Conservation (phyloP, 2,329 filamentous ascomycete genomes). For the Emericellopsis atlantica region DNA sequence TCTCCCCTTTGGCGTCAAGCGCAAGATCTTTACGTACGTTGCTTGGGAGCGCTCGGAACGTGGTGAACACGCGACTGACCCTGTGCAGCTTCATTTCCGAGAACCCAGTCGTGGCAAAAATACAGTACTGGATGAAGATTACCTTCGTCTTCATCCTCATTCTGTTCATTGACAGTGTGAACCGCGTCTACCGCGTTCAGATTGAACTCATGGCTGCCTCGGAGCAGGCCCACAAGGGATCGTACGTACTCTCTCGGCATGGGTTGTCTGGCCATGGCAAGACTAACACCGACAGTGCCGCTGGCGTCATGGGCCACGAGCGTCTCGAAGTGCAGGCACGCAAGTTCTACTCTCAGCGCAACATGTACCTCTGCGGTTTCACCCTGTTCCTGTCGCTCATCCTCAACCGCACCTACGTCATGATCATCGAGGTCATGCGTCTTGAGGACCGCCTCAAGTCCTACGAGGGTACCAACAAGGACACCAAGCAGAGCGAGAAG, state of each 20-base stretch:
- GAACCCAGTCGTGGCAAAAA: conserved; percentile 69
- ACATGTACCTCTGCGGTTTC: conserved; percentile 99
- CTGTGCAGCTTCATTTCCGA: conserved; percentile 75
- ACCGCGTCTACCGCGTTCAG: conserved; percentile 92
- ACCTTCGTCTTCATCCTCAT: conserved; percentile 99
- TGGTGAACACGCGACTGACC: neutral
- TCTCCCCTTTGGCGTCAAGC: conserved; percentile 74
- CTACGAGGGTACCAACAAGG: conserved; percentile 48
- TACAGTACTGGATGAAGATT: conserved; percentile 98
- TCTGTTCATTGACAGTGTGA: conserved; percentile 92
- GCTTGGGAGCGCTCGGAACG: neutral
- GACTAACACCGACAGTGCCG: conserved; percentile 12
- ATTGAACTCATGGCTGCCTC: conserved; percentile 66
- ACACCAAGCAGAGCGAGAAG: conserved; percentile 57
- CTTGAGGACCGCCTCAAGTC: conserved; percentile 86
- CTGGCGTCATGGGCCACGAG: conserved; percentile 75
- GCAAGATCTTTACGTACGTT: conserved; percentile 65
- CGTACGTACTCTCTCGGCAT: conserved; percentile 24
- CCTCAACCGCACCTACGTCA: conserved; percentile 95
- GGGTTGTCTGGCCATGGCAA: too few species aligned
- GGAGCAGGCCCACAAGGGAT: conserved; percentile 35
- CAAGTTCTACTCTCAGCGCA: conserved; percentile 99
- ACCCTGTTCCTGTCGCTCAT: conserved; percentile 97
- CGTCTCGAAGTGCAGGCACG: conserved; percentile 97
- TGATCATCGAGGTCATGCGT: conserved; percentile 84